These are phyloP conservation scores for Podosphaera xanthii DNA, from an alignment of 2,329 filamentous ascomycete species.

Conservation along the genomic window DNA sequence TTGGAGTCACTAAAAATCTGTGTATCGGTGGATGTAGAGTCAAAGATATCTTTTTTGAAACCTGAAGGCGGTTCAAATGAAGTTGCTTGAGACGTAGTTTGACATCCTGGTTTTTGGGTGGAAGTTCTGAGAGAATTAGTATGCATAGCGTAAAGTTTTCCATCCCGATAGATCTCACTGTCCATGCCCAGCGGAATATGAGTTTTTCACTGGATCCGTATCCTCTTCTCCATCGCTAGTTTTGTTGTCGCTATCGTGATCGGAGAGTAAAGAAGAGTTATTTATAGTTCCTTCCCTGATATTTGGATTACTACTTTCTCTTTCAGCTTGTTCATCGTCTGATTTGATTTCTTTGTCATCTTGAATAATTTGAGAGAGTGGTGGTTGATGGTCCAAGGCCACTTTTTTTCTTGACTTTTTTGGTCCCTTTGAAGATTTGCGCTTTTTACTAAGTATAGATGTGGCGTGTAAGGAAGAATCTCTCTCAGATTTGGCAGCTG, in stretches of 20 bases:
- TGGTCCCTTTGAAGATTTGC: too few relatives aligned
- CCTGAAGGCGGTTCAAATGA: conserved; percentile 12
- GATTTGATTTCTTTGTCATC: too few relatives aligned
- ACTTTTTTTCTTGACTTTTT: too few relatives aligned
- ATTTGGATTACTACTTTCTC: too few relatives aligned
- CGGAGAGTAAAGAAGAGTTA: too few relatives aligned
- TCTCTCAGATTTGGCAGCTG: too few relatives aligned
- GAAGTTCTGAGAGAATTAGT: background rate
- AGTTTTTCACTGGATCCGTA: background rate
- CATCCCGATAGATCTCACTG: background rate
- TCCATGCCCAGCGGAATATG: background rate
- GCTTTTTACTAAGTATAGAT: too few relatives aligned
- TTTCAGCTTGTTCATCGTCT: too few relatives aligned
- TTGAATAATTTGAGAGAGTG: too few relatives aligned
- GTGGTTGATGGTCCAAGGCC: too few relatives aligned
- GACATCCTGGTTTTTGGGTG: background rate
- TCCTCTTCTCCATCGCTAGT: conserved; percentile 19
- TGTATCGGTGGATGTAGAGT: conserved; percentile 10
- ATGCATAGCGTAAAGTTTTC: background rate
- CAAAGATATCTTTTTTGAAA: conserved; percentile 8
- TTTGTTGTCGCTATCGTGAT: conserved; percentile 8
- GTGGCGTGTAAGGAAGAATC: too few relatives aligned
- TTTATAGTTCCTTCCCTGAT: too few relatives aligned
- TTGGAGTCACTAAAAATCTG: conserved; percentile 34
- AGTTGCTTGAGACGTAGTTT: conserved; percentile 1